Percentiles rank a stretch among this genome's conserved stretches.
phyloP scores from a whole-genome alignment of 1,284 basidiomycete species.

The Tranzscheliella williamsii region DNA sequence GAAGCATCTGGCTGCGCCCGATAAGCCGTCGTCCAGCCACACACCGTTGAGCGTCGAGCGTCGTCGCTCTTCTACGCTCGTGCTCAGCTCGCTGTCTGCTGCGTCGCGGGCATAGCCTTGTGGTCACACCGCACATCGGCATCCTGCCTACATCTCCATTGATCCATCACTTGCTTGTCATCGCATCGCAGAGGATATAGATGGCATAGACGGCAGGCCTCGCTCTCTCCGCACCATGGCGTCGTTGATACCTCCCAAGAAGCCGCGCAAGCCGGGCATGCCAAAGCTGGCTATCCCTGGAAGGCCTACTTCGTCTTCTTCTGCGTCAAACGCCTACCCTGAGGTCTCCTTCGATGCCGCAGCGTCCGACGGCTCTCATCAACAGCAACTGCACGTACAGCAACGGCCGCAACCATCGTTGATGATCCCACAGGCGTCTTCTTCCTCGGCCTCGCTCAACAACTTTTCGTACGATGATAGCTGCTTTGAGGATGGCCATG shows the following conservation, averaged over 20 bases:
- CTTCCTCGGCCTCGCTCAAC: constrained; percentile 17
- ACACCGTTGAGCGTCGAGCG: too few relatives aligned
- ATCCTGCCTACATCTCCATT: too few relatives aligned
- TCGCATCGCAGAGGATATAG: too few relatives aligned
- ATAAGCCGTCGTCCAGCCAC: too few relatives aligned
- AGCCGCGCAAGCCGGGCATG: constrained; percentile 49
- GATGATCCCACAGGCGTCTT: constrained; percentile 20
- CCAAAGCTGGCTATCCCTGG: constrained; percentile 53
- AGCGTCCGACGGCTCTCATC: neutral
- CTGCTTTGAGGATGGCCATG: constrained; percentile 40
- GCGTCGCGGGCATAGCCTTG: too few relatives aligned
- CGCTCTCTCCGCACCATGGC: too few relatives aligned
- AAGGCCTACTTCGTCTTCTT: constrained; percentile 25
- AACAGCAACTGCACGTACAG: neutral
- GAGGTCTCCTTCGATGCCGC: constrained; percentile 8
- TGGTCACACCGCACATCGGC: too few relatives aligned
- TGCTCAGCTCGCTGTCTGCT: too few relatives aligned
- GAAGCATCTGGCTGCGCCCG: too few relatives aligned
- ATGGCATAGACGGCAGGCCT: too few relatives aligned
- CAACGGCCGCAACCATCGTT: constrained; percentile 29
- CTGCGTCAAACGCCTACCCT: constrained; percentile 9
- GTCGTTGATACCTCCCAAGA: constrained; percentile 56
- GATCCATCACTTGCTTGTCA: too few relatives aligned
- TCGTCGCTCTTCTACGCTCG: too few relatives aligned
- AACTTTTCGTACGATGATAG: constrained; percentile 32